Base-by-base conservation (phyloP, 257 asterid species). In the Cynanchum wilfordii region DNA sequence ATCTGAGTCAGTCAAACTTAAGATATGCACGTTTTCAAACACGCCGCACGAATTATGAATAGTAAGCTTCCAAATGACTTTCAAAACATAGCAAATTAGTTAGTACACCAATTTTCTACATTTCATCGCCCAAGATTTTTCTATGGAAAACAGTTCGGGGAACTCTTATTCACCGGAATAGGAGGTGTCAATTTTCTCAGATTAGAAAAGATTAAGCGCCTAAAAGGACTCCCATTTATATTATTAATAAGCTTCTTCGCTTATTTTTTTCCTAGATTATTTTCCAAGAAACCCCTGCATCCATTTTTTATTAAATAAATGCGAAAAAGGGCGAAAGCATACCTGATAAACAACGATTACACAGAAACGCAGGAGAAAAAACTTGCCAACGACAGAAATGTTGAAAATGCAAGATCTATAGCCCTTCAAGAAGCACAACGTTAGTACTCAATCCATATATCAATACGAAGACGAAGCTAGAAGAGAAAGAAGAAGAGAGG, bases 321-420 rank as follows among this genome's bases (percentile, higher is more conserved):
- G 0, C 11, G 8, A 33, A 64, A 15, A 19, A 13, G 69, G 19
- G 7, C 4, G 10, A 5, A n/a, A 13, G 38, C 73, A 20, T 13
- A 65, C 80, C 79, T 59, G 73, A 69, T 68, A 56, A 22, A 13
- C 25, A n/a, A 54, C 57, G 42, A 68, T 7, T n/a, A 1, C 11
- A 19, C 15, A 36, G 15, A 54, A 50, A 20, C 51, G 52, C 11
- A 29, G 64, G 20, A 30, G 1, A 25, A 25, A 49, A 68, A 73
- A 2, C 56, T 5, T 7, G 24, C 45, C 67, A 24, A 30, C 40
- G 24, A 65, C 58, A 64, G 42, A 71, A 65, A 77, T n/a, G 54
- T 7, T 9, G 45, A 33, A 56, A 77, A 55, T 56, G 52, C 63
- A 68, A 29, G 56, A 52, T 63, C 69, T 65, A 70, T 13, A 20